Evolutionary conservation across 805 yeast genomes (phyloP), one percentile per base, ranked within the genome.

Genomic region (Saturnispora halmiae): DNA sequence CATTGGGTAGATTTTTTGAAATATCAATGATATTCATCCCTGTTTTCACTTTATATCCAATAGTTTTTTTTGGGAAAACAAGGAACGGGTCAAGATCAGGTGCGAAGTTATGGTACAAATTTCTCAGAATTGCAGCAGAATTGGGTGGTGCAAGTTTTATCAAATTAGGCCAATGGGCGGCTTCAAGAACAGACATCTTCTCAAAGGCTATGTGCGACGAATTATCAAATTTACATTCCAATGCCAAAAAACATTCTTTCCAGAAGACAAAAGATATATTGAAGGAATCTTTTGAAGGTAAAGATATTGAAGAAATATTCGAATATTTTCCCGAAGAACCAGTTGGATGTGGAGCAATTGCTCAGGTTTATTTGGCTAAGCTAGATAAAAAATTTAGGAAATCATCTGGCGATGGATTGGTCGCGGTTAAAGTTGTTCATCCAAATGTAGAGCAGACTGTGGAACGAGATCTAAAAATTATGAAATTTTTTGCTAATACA

Each of bases 111-210:
- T 90, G 96, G 96, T 88, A 73, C 59, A 60, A 61, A 40, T 60
- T 76, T 35, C 61, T 90, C 16, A 69, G 85, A 36, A 59, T 72
- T 56, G 64, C 81, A 1, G 75, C 92, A 43, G 95, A 90, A 59
- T 46, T 66, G 14, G 96, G 95, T 0, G 98, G 98, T 1, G 95
- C 97, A 3, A 81, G 95, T 3, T 92, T 82, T 56, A 78, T 82
- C 42, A 82, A 85, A 59, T 70, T 92, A 43, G 98, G 97, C 3
- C 99, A 92, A 64, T 92, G 99, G 99, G 98, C 98, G 0, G 96
- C 96, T 2, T 82, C 95, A 9, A 73, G 99, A 59, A 84, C 94
- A 0, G 99, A 92, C 61, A 81, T 92, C 26, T 90, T 92, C 62
- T 81, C 95, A 3, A 65, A 63, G 35, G 83, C 73, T 31, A 62